Evolutionary conservation across 1,139 yeast species (phyloP), one percentile per base, ranked within the genome.

Genomic region (Zygoascus sp.): DNA sequence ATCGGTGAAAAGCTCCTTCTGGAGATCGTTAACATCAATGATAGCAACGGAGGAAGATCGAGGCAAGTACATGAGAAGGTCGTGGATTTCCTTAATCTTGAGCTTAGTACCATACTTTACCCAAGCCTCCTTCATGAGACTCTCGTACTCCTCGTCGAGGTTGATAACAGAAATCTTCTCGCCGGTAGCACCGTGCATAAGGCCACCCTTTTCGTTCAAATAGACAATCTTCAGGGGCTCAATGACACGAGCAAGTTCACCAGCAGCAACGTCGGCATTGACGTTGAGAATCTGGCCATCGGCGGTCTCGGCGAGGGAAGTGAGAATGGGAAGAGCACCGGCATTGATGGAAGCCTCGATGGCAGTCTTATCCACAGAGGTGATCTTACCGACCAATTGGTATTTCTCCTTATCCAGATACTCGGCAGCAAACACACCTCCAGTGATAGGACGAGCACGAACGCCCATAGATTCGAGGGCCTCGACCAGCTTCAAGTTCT

Each of bases 221-320:
- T 92, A 92, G 42, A 94, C 98, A 56, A 92, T 90, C 69, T 92
- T 92, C 64, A 92, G 79, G 13, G 99, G 99, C 69, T 92, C 96
- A 58, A 92, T 86, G 50, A 87, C 96, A 64, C 97, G 80, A 19
- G 98, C 97, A 57, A 92, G 77, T 68, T 92, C 97, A 58, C 97
- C 95, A 42, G 99, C 99, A 39, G 98, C 98, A 46, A 92, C 97
- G 64, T 92, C 99, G 6, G 99, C 99, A 65, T 92, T 92, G 53
- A 92, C 98, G 62, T 92, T 92, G 64, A 92, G 77, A 66, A 92
- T 84, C 72, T 92, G 99, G 23, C 99, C 98, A 4, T 94, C 87
- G 16, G 94, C 77, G 23, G 97, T 92, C 70, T 92, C 98, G 10
- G 98, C 98, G 60, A 92, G 71, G 1, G 97, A 90, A 1, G 99